Evolutionary conservation across 495 filamentous ascomycete genomes (phyloP).

Genomic region (Penicillium tannophilum): DNA sequence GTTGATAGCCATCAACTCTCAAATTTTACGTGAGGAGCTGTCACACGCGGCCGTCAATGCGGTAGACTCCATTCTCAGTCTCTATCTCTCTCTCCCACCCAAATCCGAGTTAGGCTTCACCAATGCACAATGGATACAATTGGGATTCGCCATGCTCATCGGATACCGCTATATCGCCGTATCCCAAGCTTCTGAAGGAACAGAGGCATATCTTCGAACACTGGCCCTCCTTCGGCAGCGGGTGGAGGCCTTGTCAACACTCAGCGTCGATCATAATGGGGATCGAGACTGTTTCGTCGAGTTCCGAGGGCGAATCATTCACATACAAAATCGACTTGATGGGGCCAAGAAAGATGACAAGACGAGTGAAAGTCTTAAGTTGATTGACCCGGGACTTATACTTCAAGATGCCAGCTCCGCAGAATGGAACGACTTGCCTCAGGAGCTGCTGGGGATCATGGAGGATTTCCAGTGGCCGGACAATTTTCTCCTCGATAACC

Average conservation of each 20-base stretch:
- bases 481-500: background rate
- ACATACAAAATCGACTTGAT: conserved; percentile 12
- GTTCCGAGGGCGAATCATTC: conserved; percentile 16
- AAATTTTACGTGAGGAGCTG: conserved; percentile 9
- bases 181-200: conserved; percentile 4
- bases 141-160: conserved; percentile 28
- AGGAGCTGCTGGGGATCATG: conserved; percentile 4
- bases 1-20: background rate
- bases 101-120: conserved; percentile 20
- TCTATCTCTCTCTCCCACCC: conserved; percentile 22
- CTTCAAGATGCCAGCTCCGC: background rate
- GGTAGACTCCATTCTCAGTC: conserved; percentile 13
- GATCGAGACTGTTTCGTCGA: conserved; percentile 21
- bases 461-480: background rate
- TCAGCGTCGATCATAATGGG: conserved; percentile 18
- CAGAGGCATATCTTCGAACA: conserved; percentile 11
- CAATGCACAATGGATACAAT: conserved; percentile 31
- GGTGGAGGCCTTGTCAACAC: conserved; percentile 19
- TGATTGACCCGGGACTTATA: background rate
- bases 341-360: background rate
- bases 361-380: background rate
- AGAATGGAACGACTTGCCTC: conserved; percentile 4
- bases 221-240: conserved; percentile 17
- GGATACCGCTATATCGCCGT: conserved; percentile 15
- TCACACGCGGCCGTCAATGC: conserved; percentile 15